Base-by-base conservation (phyloP, 805 yeast genomes). In the Saccharomycopsis sp. region DNA sequence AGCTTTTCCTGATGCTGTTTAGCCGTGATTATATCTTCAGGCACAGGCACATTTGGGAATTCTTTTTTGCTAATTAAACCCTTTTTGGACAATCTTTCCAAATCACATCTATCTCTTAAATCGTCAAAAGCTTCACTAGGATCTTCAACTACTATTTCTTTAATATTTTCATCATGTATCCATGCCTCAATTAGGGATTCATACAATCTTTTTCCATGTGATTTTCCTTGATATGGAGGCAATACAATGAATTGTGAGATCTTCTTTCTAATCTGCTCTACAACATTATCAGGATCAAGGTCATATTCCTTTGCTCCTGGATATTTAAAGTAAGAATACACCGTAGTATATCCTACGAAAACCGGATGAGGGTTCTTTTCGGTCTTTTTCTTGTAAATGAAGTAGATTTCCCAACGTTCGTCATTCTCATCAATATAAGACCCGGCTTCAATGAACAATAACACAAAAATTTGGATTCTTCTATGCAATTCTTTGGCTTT, bases 111-210 rank as follows among this genome's bases (percentile, higher is more conserved):
- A 68, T 94, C 97, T 59, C 99, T 78, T 64, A 94, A 74, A 67
- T 89, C 96, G 68, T 94, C 99, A 72, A 94, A 93, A 41, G 83
- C 82, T 68, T 91, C 97, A 67, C 87, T 88, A 2, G 98, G 98
- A 69, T 94, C 99, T 69, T 94, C 98, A 2, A 94, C 90, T 0
- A 93, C 89, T 47, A 94, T 78, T 65, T 92, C 96, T 38, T 73
- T 71, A 23, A 91, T 82, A 1, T 67, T 60, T 0, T 69, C 66
- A 63, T 88, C 87, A 0, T 66, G 63, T 2, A 75, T 64, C 87
- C 96, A 90, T 52, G 69, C 62, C 1, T 77, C 73, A 57, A 80
- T 76, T 5, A 94, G 70, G 0, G 77, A 61, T 9, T 75, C 72
- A 69, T 93, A 93, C 29, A 93, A 71, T 17, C 72, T 69, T 2